Percentiles rank a stretch among this genome's conserved stretches.
Conservation (phyloP, 768 basidiomycete species). For the Boletus rubroflammeus region DNA sequence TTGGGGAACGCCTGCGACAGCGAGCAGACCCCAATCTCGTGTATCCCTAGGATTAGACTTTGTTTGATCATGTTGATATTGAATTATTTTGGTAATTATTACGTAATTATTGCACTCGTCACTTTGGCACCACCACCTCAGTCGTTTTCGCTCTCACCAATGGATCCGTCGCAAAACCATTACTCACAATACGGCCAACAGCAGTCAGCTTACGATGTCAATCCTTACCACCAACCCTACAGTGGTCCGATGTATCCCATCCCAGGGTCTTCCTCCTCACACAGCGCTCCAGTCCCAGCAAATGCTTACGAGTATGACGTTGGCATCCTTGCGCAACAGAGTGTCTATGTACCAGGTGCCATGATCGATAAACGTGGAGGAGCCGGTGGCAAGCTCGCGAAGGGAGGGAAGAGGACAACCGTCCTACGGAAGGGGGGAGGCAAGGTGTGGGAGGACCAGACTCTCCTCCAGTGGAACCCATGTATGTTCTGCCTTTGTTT, state of each 20-base stretch:
- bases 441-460: constrained; percentile 98
- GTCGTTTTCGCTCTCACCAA: constrained; percentile 8
- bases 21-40: constrained; percentile 14
- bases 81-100: constrained; percentile 6
- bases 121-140: background rate
- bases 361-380: constrained; percentile 87
- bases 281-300: constrained; percentile 76
- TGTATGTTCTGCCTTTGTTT: constrained; percentile 48
- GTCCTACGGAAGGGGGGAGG: constrained; percentile 94
- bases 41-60: constrained; percentile 9
- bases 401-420: constrained; percentile 89
- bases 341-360: constrained; percentile 88
- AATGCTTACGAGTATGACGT: constrained; percentile 94
- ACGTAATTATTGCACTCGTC: constrained; percentile 8
- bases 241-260: constrained; percentile 69
- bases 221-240: constrained; percentile 81
- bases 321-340: constrained; percentile 85
- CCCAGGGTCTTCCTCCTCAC: constrained; percentile 60
- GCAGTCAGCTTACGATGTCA: constrained; percentile 57
- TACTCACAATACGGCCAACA: constrained; percentile 50
- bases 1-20: constrained; percentile 31
- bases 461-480: constrained; percentile 95
- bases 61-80: constrained; percentile 32
- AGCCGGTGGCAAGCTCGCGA: constrained; percentile 79
- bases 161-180: constrained; percentile 40